Percentiles rank a stretch among this genome's conserved stretches.
These are phyloP conservation scores for Fusarium drepaniforme DNA, from an alignment of 2,329 filamentous ascomycete species.

Conservation along the genomic window DNA sequence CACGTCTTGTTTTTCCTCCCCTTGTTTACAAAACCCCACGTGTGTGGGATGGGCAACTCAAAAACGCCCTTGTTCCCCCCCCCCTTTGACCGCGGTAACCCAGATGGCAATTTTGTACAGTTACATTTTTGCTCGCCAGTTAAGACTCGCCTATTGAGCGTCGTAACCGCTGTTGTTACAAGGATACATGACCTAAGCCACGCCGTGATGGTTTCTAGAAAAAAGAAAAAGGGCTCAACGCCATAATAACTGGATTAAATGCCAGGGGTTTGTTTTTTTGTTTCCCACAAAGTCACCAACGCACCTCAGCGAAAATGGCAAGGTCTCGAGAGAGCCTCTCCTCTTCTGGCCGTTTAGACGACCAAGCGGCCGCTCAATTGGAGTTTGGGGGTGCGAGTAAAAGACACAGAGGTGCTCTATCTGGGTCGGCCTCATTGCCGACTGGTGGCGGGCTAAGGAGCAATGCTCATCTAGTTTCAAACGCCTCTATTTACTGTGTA, in stretches of 20 bases:
- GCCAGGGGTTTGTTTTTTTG: background rate
- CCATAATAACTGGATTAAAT: background rate
- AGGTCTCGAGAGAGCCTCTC: background rate
- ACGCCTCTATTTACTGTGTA: background rate
- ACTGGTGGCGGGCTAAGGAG: background rate
- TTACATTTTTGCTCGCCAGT: no score
- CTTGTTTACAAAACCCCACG: background rate
- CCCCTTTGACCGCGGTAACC: background rate
- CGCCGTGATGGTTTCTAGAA: slow-evolving; percentile 5
- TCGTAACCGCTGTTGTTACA: background rate
- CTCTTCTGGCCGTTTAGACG: background rate
- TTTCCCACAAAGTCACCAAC: background rate
- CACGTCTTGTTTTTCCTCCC: background rate
- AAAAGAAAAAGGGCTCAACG: background rate
- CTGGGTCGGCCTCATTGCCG: background rate
- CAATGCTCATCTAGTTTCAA: background rate
- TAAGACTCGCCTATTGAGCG: background rate
- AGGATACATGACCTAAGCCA: background rate
- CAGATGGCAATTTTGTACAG: background rate
- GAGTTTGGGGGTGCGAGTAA: background rate
- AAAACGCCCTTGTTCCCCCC: background rate
- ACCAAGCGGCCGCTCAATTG: background rate
- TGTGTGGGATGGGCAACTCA: background rate
- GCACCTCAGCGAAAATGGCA: background rate
- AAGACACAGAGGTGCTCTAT: background rate